Base-by-base conservation (phyloP, 2,329 filamentous ascomycete species). In the Hymenotorrendiella dingleyae region DNA sequence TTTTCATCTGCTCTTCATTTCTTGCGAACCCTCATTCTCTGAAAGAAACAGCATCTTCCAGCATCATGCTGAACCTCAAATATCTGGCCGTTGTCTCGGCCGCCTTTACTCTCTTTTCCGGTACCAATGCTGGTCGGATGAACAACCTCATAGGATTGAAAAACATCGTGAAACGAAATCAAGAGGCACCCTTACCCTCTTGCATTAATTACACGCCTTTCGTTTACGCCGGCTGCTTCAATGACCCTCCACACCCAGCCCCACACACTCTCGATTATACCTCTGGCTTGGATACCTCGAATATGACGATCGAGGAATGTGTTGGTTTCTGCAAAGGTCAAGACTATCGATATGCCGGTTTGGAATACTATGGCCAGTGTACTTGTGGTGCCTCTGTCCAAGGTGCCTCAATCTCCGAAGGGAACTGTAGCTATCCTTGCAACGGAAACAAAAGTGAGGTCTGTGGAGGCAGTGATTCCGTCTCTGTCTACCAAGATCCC, bases 261-360 rank as follows among this genome's bases (percentile, higher is more conserved):
- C 48, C 61, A 23, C 46, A 54, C 8, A 48, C 60, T 34, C 53
- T 64, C 4, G 51, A 58, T 9, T 63, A 57, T 37, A 42, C 37
- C 34, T 50, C 54, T 19, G 52, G 53, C 21, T 44, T 62, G 4
- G 47, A 57, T 14, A 54, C 48, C 21, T 43, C 53, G 40, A 62
- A 59, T 24, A 62, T 63, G 49, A 65, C 63, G 1, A 54, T 64
- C 4, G 56, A 63, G 49, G 54, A 44, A 14, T 65, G 63, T 49
- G 57, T 57, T 40, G 57, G 61, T 39, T 62, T 60, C 34, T 65
- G 63, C 44, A 65, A 65, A 47, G 62, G 60, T 11, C 63, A 64
- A 33, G 50, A 54, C 32, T 65, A 62, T 37, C 55, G 58, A 36
- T 65, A 64, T 46, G 59, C 59, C 42, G 60, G 59, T 19, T 39